Base-by-base conservation (phyloP, 2,329 filamentous ascomycete genomes). In the Cordyceps fumosorosea region DNA sequence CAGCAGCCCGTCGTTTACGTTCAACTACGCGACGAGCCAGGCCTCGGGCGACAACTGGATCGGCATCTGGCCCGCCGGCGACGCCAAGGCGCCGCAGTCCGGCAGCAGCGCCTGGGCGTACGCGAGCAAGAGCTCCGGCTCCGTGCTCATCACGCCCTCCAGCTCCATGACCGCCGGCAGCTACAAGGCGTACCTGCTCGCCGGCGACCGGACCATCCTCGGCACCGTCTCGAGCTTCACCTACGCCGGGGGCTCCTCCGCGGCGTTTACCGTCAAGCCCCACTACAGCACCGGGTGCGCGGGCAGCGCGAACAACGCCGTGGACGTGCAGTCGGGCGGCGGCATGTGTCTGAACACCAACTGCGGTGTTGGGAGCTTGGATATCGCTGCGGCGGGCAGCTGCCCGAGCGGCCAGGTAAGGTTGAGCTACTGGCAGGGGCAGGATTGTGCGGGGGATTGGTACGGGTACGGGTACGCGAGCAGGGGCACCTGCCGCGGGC, bases 381-480 rank as follows among this genome's bases (percentile, higher is more conserved):
- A 62, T 1, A 56, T 62, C 20, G 22, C 29, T 0, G 8, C 8
- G 10, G 37, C n/a, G 11, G 60, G 60, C 7, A 62, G 24, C 60
- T 62, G 60, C 26, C 60, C 60, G 10, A 37, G 20, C 16, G 60
- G 60, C 37, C 53, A 57, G 22, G 45, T 62, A 2, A 53, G 54
- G 6, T 50, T 62, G 10, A 62, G 60, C 47, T 62, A 62, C 24
- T 62, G 60, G 60, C 53, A 62, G 22, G 47, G 53, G 12, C 8
- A 34, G 2, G 29, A 57, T n/a, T 62, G 60, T n/a, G 26, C 16
- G 1, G 60, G 60, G 37, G 26, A 57, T 5, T 62, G 60, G 60
- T 62, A 56, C 20, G 60, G 60, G 3, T 62, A 62, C 11, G 60
- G 60, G 6, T 62, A 62, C 16, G 45, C 45, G 12, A 62, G 60